phyloP scores from a whole-genome alignment of 2,329 filamentous ascomycete species.

The Fusarium ambrosium region DNA sequence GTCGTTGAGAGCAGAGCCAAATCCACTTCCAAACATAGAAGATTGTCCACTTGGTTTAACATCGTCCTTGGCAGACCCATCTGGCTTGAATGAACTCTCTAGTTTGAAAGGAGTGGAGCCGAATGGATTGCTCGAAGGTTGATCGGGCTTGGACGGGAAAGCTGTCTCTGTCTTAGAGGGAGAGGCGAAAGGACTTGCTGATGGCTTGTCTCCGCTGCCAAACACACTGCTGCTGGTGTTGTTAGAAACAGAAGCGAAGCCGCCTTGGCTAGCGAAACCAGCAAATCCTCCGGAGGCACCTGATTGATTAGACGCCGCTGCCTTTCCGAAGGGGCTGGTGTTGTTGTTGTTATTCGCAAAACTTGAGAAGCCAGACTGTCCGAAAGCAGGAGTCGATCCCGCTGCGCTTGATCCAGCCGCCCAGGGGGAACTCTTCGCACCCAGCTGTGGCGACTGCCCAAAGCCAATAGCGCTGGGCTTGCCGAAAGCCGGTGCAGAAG shows the following conservation, averaged over 20 bases:
- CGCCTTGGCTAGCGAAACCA: slow-evolving; percentile 66
- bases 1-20: slow-evolving; percentile 70
- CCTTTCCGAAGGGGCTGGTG: slow-evolving; percentile 56
- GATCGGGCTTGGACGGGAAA: slow-evolving; percentile 47
- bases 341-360: slow-evolving; percentile 53
- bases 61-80: slow-evolving; percentile 72
- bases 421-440: slow-evolving; percentile 68
- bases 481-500: slow-evolving; percentile 63
- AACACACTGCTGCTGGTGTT: slow-evolving; percentile 55
- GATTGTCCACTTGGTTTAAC: slow-evolving; percentile 62
- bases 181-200: slow-evolving; percentile 48
- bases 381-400: slow-evolving; percentile 62
- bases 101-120: slow-evolving; percentile 75
- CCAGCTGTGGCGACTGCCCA: slow-evolving; percentile 65
- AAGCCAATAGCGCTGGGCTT: slow-evolving; percentile 64
- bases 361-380: slow-evolving; percentile 65
- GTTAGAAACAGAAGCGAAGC: slow-evolving; percentile 65
- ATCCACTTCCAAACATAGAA: slow-evolving; percentile 71
- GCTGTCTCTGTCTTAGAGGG: slow-evolving; percentile 43
- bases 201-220: slow-evolving; percentile 55
- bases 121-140: slow-evolving; percentile 54
- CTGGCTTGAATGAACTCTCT: slow-evolving; percentile 75
- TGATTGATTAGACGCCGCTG: slow-evolving; percentile 45
- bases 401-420: slow-evolving; percentile 47
- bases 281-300: slow-evolving; percentile 63